Percentiles rank a stretch among this genome's conserved stretches.
These are phyloP conservation scores for Tricholoma flavovirens DNA, from an alignment of 768 basidiomycete genomes.

Conservation along the genomic window DNA sequence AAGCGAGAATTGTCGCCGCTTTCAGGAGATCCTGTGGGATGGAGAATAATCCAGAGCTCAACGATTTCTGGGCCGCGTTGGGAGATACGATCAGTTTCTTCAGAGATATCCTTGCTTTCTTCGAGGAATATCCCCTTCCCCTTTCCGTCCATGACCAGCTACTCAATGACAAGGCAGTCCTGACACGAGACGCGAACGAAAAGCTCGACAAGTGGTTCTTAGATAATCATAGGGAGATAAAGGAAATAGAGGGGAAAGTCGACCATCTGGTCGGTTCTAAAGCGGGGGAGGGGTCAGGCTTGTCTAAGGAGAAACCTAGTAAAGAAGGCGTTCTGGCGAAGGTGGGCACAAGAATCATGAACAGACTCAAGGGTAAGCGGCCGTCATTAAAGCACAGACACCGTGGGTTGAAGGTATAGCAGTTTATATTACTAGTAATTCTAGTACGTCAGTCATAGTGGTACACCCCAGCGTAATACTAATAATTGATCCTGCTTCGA, in stretches of 20 bases:
- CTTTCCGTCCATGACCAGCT: not conserved
- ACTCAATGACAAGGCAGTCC: not conserved
- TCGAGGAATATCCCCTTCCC: not conserved
- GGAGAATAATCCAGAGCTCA: not conserved
- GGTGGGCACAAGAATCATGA: not conserved
- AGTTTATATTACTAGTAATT: too few species aligned
- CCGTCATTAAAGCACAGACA: too few species aligned
- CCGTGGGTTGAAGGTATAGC: too few species aligned
- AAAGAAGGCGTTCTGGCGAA: not conserved
- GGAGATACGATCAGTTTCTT: not conserved
- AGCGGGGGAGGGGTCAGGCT: not conserved
- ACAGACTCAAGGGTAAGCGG: too few species aligned
- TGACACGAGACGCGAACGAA: not conserved
- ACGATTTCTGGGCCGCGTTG: not conserved
- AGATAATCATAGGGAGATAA: not conserved
- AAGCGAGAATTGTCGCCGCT: not conserved
- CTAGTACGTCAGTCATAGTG: too few species aligned
- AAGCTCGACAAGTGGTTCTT: not conserved
- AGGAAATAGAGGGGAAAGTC: not conserved
- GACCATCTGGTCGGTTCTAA: not conserved
- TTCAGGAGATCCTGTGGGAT: not conserved
- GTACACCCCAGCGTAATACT: too few species aligned
- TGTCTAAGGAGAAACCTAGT: not conserved
- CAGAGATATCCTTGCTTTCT: not conserved
- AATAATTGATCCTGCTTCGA: too few species aligned